Conservation (phyloP, 1,139 yeast genomes). For the Saccharomyces pastorianus region DNA sequence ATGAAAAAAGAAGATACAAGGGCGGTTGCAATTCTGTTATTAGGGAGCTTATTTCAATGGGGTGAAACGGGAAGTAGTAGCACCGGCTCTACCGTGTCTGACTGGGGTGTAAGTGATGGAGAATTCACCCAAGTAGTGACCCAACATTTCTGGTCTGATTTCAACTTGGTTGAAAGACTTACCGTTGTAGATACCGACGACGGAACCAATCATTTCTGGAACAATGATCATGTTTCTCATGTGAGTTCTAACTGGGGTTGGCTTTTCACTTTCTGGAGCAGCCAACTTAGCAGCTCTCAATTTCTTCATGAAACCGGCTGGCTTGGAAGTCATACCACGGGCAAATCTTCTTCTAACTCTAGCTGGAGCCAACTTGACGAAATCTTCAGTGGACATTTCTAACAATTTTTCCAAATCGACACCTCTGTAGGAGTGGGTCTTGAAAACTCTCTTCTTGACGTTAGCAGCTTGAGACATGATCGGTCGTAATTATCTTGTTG, state of each 20-base stretch:
- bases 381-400: slow-evolving; percentile 93
- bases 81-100: slow-evolving; percentile 99
- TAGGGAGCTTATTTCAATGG: slow-evolving; percentile 43
- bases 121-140: slow-evolving; percentile 99
- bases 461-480: slow-evolving; percentile 31
- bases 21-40: neutral
- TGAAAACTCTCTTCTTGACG: slow-evolving; percentile 82
- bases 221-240: slow-evolving; percentile 97
- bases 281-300: slow-evolving; percentile 96
- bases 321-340: slow-evolving; percentile 93
- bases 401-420: slow-evolving; percentile 93
- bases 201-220: slow-evolving; percentile 99
- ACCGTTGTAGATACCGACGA: slow-evolving; percentile 99
- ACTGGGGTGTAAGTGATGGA: slow-evolving; percentile 99
- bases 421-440: slow-evolving; percentile 98
- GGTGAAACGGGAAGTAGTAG: slow-evolving; percentile 79
- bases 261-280: slow-evolving; percentile 91
- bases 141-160: slow-evolving; percentile 98
- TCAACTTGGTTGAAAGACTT: slow-evolving; percentile 99
- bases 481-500: slow-evolving; percentile 3
- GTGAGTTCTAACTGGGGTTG: slow-evolving; percentile 97
- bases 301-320: slow-evolving; percentile 95
- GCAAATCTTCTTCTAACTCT: slow-evolving; percentile 99
- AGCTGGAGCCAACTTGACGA: slow-evolving; percentile 93
- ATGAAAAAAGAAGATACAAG: slow-evolving; percentile 1